Evolutionary conservation across 805 yeast genomes (phyloP).

Genomic region (Yamadazyma kitorensis): DNA sequence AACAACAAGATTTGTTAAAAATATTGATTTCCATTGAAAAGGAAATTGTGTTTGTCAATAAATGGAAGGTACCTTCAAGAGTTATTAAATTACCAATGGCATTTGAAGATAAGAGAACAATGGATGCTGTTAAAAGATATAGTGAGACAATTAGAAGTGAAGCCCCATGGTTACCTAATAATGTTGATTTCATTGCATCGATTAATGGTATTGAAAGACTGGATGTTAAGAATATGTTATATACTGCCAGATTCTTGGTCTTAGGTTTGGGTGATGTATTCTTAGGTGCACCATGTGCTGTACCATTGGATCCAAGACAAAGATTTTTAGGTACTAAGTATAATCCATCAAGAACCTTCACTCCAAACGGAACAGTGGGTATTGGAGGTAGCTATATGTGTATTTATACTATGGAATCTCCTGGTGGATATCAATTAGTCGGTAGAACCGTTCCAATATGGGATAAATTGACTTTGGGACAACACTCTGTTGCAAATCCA

Average conservation of each 20-base stretch:
- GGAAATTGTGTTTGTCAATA: conserved; percentile 67
- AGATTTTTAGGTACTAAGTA: conserved; percentile 89
- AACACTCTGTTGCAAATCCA: conserved; percentile 58
- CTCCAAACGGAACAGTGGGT: conserved; percentile 97
- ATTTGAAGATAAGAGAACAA: conserved; percentile 86
- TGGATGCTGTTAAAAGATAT: conserved; percentile 87
- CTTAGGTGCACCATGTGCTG: conserved; percentile 98
- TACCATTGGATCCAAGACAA: conserved; percentile 95
- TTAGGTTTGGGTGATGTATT: conserved; percentile 96
- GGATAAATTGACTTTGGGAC: conserved; percentile 86
- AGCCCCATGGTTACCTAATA: conserved; percentile 98
- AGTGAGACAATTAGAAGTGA: conserved; percentile 87
- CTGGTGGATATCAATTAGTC: conserved; percentile 96
- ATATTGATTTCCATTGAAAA: conserved; percentile 72
- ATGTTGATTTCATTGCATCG: conserved; percentile 90
- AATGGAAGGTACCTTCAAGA: conserved; percentile 86
- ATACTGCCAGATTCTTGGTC: conserved; percentile 86
- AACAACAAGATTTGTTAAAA: conserved; percentile 61
- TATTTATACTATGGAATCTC: conserved; percentile 96
- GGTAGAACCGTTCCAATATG: conserved; percentile 97
- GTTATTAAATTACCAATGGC: conserved; percentile 90
- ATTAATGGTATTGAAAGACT: conserved; percentile 79
- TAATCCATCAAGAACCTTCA: conserved; percentile 93
- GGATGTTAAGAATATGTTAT: conserved; percentile 79
- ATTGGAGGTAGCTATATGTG: conserved; percentile 99